Evolutionary conservation across 2,329 filamentous ascomycete species (phyloP), one percentile per base, ranked within the genome.

Genomic region (Sporothrix mexicana): DNA sequence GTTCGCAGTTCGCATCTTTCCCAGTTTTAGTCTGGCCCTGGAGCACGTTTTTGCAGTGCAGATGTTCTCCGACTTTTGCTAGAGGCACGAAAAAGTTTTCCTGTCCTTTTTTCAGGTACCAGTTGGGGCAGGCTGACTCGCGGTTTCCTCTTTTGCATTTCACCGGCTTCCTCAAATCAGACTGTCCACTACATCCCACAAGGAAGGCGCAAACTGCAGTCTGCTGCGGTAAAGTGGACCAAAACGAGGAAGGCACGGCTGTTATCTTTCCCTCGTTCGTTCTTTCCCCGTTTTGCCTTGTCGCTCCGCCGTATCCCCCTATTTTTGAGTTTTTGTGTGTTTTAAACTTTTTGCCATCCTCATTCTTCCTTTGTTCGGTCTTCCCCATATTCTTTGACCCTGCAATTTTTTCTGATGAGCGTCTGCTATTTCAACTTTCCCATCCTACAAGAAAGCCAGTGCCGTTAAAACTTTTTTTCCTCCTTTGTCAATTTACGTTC

Each of bases 1-100:
- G 13, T 67, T 51, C 45, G n/a, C 36, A 30, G 13, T 23, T 23
- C 51, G 23, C 23, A 36, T 36, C 30, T 36, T 36, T 67, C 51
- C 70, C 36, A 55, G 61, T 64, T 55, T 25, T 17, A 30, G 71
- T 55, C n/a, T 55, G 17, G 47, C 23, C 20, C 45, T 41, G 41
- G 49, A 49, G 57, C 66, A 62, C 71, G 64, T 55, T 69, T 72
- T 70, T 30, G 68, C 51, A 70, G 53, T 47, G 68, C 25, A 57
- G 23, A 43, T 12, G 13, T 20, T 20, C 41, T 25, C 30, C 51
- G n/a, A 36, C 30, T 8, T 43, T 36, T 23, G 15, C 47, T 36
- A 43, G 30, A 69, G 66, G 25, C 67, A 20, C 25, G 66, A 53
- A 69, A 69, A 57, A 57, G 67, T 61, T 70, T 70, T 70, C 55